phyloP scores from a whole-genome alignment of 164 flowering plant species.

The Warburgia ugandensis region DNA sequence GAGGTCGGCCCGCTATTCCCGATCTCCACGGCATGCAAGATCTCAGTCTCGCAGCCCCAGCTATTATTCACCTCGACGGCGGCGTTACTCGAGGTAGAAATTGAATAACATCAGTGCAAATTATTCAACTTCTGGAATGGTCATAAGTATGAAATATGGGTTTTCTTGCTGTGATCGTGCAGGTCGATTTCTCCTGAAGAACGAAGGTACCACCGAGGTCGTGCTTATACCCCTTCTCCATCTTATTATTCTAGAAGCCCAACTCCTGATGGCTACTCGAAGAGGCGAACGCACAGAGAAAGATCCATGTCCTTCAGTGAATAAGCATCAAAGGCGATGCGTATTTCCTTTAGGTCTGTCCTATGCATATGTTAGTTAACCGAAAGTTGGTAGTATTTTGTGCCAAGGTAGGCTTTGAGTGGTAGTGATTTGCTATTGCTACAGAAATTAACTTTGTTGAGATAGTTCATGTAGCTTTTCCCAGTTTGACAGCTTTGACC shows the following conservation, averaged over 20 bases:
- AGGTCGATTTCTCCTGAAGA: constrained; percentile 55
- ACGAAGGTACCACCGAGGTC: constrained; percentile 29
- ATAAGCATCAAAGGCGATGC: background rate
- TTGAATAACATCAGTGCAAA: no score
- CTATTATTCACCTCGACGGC: constrained; percentile 44
- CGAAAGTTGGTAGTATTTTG: no score
- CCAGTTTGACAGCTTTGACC: no score
- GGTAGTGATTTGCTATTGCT: no score
- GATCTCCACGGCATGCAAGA: constrained; percentile 30
- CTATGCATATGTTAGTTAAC: no score
- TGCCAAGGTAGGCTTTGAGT: no score
- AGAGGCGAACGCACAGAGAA: constrained; percentile 4
- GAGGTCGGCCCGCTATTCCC: constrained; percentile 36
- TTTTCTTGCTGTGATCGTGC: background rate
- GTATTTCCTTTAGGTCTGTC: background rate
- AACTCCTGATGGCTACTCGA: constrained; percentile 13
- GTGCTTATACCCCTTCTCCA: constrained; percentile 41
- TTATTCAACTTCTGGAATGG: no score
- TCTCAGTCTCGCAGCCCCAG: constrained; percentile 48
- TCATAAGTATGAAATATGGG: background rate
- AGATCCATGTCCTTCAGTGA: constrained; percentile 8
- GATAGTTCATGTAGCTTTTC: no score
- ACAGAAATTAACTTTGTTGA: no score
- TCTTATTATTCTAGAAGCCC: constrained; percentile 39
- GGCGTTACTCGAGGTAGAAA: constrained; percentile 55